Base-by-base conservation (phyloP, 2,329 filamentous ascomycete genomes). In the Exophiala mesophila region DNA sequence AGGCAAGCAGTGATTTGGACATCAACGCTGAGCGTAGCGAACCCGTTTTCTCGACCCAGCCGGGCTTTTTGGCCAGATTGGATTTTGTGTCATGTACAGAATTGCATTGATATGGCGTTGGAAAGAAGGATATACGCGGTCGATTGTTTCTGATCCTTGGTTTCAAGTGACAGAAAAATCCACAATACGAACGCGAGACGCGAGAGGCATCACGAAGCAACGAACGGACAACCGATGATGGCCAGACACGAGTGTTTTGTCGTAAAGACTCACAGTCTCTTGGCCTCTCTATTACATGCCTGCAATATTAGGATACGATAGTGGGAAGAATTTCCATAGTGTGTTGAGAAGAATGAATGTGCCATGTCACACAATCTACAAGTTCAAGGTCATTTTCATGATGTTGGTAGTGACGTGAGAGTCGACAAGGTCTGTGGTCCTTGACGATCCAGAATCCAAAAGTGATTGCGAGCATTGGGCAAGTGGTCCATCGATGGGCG, bases 161-260 rank as follows among this genome's bases (percentile, higher is more conserved):
- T 26, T 12, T 6, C 6, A 26, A 6, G 45, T 43, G 21, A 16
- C 31, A 28, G 36, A 37, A 28, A 20, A 36, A 16, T 12, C 38
- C 44, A 39, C 45, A 52, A 43, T 35, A 47, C 45, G 50, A 52
- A 53, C 50, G 50, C 50, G 45, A 53, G 50, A 50, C 50, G 50
- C 50, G 48, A 53, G 50, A 51, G 50, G 50, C 50, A 53, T 53
- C 45, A 53, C 48, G 48, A 52, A 37, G 37, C 36, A 40, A 52
- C 41, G 50, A 48, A 48, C 44, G 47, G 46, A 53, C 50, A 50
- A 51, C 38, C 46, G 38, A 47, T 47, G 48, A 53, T 45, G 40
- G 48, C 48, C 23, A 23, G 23, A 12, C 12, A 26, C 12, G 23
- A 26, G 23, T 12, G 6, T 26, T 26, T 12, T 26, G 23, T 18